Percentiles rank a stretch among this genome's conserved stretches.
Conservation (phyloP, 148 eudicot genomes). For the Chenopodium formosanum region DNA sequence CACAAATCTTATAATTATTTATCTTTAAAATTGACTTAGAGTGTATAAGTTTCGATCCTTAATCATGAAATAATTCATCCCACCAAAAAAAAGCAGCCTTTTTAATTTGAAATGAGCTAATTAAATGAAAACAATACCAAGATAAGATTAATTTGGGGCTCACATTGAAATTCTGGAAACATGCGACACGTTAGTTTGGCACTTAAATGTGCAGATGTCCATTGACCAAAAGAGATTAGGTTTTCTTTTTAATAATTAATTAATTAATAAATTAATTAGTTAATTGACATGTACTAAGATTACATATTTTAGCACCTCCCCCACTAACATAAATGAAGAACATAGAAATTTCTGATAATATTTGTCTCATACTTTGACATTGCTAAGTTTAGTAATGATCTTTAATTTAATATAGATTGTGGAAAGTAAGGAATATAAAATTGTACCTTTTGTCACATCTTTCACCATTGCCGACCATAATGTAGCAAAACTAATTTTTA, state of each 20-base stretch:
- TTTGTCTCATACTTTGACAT: slow-evolving; percentile 3
- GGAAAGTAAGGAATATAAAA: background rate
- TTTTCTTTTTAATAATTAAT: background rate
- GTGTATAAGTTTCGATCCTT: background rate
- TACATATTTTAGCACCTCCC: slow-evolving; percentile 2
- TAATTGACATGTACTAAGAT: background rate
- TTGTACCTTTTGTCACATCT: slow-evolving; percentile 7
- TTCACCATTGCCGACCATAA: background rate
- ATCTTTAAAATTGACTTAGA: too few species aligned
- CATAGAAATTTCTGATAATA: background rate
- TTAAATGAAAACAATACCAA: background rate
- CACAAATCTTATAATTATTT: too few species aligned
- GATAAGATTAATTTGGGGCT: slow-evolving; percentile 11
- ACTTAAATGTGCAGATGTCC: slow-evolving; percentile 6
- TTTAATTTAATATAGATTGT: background rate
- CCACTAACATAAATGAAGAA: slow-evolving; percentile 1
- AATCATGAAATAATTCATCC: background rate
- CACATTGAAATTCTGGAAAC: background rate
- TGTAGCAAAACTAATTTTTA: background rate
- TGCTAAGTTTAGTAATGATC: slow-evolving; percentile 16
- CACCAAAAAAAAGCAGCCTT: background rate
- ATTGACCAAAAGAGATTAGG: slow-evolving; percentile 16
- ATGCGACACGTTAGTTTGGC: slow-evolving; percentile 14
- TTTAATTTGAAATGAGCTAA: background rate
- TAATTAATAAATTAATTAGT: background rate